Conservation (phyloP, 2,329 filamentous ascomycete species). For the Fusarium pseudocircinatum region DNA sequence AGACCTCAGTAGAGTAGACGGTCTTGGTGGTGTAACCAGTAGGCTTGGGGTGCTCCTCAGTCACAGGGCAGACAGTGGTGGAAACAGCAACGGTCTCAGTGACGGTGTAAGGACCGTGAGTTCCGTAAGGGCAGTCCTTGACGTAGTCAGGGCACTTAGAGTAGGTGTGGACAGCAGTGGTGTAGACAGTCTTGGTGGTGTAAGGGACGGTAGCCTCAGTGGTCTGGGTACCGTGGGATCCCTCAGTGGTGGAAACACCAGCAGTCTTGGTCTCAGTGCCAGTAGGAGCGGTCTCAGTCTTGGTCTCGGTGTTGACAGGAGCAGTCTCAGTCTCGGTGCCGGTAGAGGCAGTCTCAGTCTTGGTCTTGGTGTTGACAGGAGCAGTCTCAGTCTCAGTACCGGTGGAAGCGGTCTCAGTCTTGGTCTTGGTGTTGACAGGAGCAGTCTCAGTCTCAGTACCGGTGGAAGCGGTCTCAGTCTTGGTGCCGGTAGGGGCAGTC, state of each 20-base stretch:
- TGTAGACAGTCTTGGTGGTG: constrained; percentile 48
- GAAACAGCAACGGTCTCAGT: constrained; percentile 48
- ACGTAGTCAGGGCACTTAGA: constrained; percentile 46
- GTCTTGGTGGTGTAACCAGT: constrained; percentile 43
- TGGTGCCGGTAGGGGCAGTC: not conserved
- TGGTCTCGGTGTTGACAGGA: not conserved
- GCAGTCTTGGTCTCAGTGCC: not conserved
- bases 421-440: not conserved
- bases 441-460: not conserved
- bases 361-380: not conserved
- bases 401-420: not conserved
- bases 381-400: constrained; percentile 9
- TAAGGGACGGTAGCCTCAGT: constrained; percentile 26
- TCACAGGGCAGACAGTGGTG: constrained; percentile 57
- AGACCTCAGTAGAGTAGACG: constrained; percentile 27
- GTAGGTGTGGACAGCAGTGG: constrained; percentile 42
- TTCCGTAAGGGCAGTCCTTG: constrained; percentile 44
- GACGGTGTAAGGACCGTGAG: constrained; percentile 38
- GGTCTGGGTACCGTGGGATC: constrained; percentile 4
- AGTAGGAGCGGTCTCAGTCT: not conserved
- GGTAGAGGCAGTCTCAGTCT: not conserved
- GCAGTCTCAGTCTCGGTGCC: constrained; percentile 11
- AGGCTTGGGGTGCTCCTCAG: constrained; percentile 35
- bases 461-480: not conserved
- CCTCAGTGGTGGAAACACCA: constrained; percentile 1